Base-by-base conservation (phyloP, 2,329 filamentous ascomycete genomes). In the Diaporthe aspalathi region DNA sequence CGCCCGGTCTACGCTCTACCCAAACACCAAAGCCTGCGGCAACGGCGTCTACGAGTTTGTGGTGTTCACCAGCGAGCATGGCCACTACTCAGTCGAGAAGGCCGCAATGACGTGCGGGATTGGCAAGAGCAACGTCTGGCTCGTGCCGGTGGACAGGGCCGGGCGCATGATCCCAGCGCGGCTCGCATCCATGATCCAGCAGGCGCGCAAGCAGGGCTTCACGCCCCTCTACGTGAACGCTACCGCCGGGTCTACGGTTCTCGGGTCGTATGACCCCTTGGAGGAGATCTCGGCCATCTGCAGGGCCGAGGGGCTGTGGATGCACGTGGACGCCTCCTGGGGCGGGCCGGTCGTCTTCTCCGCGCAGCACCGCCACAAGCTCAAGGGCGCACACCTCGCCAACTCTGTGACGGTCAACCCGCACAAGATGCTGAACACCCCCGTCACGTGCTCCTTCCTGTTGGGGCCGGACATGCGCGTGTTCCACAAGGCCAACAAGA, bases 391-490 rank as follows among this genome's bases (percentile, higher is more conserved):
- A 2, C 87, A 94, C 54, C 86, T 92, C 50, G 96, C 95, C 12
- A 88, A 98, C 81, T 94, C 91, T 17, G 85, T 98, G 49, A 94
- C 94, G 2, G 89, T 97, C 68, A 98, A 97, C 81, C 95, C 96
- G 70, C 96, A 99, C 84, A 98, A 98, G 84, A 98, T 98, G 96
- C 88, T 98, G 79, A 94, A 94, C 71, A 93, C 94, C 3, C 95
- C 96, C 0, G 84, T 97, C 50, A 97, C 95, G 0, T 98, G 95
- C 83, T 95, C 92, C 0, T 98, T 97, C 83, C 87, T 99, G 5
- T 87, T 99, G 16, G 91, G 90, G 0, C 88, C 88, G 2, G 95
- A 98, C 79, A 82, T 97, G 78, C 85, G 87, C 70, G 83, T 92
- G 29, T 97, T 98, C 80, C 92, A 96, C 80, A 84, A 83, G 57